Evolutionary conservation across 306 rosid genomes (phyloP).

Genomic region (Alnus rubra): DNA sequence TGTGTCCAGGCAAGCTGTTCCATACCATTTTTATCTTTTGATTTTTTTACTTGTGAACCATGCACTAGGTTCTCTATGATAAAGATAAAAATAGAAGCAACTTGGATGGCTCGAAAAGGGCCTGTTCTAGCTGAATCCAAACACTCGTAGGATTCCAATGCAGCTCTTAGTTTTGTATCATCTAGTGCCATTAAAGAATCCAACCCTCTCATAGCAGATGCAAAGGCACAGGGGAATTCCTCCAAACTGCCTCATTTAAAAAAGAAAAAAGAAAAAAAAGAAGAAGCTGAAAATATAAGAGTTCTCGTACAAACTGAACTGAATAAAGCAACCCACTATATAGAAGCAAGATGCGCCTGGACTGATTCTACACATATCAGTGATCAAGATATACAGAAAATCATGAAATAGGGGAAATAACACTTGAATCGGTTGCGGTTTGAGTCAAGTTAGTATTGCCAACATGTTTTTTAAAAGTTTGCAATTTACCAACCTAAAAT

Average conservation of each 20-base stretch:
- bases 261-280: slow-evolving; percentile 7
- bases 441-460: background rate
- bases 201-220: slow-evolving; percentile 56
- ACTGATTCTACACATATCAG: background rate
- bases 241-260: slow-evolving; percentile 50
- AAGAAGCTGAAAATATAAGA: slow-evolving; percentile 20
- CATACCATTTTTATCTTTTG: slow-evolving; percentile 39
- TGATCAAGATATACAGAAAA: background rate
- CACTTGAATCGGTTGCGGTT: background rate
- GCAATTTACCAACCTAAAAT: too few relatives aligned
- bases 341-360: background rate
- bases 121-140: slow-evolving; percentile 75
- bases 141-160: slow-evolving; percentile 67
- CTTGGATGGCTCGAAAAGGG: slow-evolving; percentile 81
- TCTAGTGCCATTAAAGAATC: slow-evolving; percentile 71
- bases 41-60: slow-evolving; percentile 31
- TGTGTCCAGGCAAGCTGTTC: slow-evolving; percentile 45
- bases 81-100: slow-evolving; percentile 65
- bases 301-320: slow-evolving; percentile 8
- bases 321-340: background rate
- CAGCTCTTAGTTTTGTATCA: slow-evolving; percentile 50
- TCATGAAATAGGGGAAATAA: background rate
- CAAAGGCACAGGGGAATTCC: slow-evolving; percentile 63
- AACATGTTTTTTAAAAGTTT: background rate
- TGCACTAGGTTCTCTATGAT: slow-evolving; percentile 48